Base-by-base conservation (phyloP, 108 stramenopile species). In the Nitzschia sp. region DNA sequence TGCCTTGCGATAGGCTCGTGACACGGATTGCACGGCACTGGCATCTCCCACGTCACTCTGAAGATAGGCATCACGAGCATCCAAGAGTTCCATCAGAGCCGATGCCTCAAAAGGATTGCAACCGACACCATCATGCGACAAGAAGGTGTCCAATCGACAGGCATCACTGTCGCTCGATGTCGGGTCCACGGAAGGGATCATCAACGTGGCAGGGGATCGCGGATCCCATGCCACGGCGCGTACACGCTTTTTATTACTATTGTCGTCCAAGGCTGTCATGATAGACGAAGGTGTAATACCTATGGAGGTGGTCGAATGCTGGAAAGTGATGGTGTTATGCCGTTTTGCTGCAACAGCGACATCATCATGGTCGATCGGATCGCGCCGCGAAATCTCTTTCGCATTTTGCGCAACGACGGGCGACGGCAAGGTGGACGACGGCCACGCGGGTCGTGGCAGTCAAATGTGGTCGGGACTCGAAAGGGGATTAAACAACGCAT, bases 121-220 rank as follows among this genome's bases (percentile, higher is more conserved):
- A 17, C 93, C 93, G 2, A 84, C 79, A 18, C 87, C 90, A 42
- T 85, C 85, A 64, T 83, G 48, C 0, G 69, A 59, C 0, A 56
- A 9, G 31, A 67, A 70, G 17, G 55, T 69, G 45, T 64, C 38
- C 38, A 76, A 51, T 46, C 32, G 19, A 27, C 33, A 42, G 31
- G 17, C 38, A 13, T 35, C 21, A 13, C 67, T 48, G 28, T 15
- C 2, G n/a, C n/a, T n/a, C 21, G 21, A 23, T 23, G 46, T 47
- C 36, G 24, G 54, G 11, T n/a, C 26, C 15, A 59, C 47, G 3
- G 72, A 47, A 46, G 72, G 72, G 24, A 73, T 29, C 55, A 79
- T 27, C 54, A 79, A 38, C n/a, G 68, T 34, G 0, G 68, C 66
- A 25, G 78, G 78, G 55, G 48, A 61, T 26, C 51, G 46, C 26